These are phyloP conservation scores for Coelastrella sp. DNA, from an alignment of 139 green algal species.

Conservation along the genomic window DNA sequence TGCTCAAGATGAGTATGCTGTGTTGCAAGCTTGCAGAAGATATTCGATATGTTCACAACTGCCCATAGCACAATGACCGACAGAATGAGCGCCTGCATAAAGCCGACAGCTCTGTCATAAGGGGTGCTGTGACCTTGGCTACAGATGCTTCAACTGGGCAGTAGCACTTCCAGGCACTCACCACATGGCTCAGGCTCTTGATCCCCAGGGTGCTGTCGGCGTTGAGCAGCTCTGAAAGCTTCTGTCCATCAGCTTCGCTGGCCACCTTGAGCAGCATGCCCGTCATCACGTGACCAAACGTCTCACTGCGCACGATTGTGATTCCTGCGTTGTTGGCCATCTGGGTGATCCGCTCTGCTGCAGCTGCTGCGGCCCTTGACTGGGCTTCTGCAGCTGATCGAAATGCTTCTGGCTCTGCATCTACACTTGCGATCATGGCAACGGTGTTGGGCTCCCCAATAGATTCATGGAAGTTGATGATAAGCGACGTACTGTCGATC, in stretches of 20 bases:
- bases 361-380: neutral
- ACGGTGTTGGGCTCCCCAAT: neutral
- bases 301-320: neutral
- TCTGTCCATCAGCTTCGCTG: slow-evolving; percentile 1
- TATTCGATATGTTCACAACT: too few relatives aligned
- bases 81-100: too few relatives aligned
- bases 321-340: neutral
- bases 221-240: neutral
- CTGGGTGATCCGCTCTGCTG: slow-evolving; percentile 3
- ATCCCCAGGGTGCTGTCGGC: neutral
- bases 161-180: neutral
- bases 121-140: too few relatives aligned
- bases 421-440: neutral
- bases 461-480: neutral
- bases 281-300: slow-evolving; percentile 34
- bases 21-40: too few relatives aligned
- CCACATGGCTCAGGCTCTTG: neutral
- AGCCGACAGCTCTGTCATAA: too few relatives aligned
- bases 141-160: neutral
- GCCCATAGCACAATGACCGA: too few relatives aligned
- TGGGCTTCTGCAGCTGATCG: neutral
- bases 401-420: neutral
- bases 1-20: too few relatives aligned
- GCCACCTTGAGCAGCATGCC: slow-evolving; percentile 26
- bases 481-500: neutral